These are phyloP conservation scores for Boletus coccyginus DNA, from an alignment of 768 basidiomycete species.

Conservation along the genomic window DNA sequence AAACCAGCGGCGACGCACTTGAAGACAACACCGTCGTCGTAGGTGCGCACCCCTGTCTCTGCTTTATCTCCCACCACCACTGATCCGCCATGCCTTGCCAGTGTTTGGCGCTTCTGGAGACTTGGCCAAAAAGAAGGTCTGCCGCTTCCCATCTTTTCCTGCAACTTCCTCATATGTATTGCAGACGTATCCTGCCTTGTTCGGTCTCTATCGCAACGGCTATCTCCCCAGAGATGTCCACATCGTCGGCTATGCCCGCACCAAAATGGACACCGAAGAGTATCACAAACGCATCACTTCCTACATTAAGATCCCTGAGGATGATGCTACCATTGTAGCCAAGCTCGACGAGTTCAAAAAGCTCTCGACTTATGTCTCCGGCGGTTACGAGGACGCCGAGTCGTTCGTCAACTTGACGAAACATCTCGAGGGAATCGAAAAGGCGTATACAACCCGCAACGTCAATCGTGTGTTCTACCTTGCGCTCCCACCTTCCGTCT, in stretches of 20 bases:
- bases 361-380: constrained; percentile 77
- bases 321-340: constrained; percentile 53
- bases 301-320: constrained; percentile 79
- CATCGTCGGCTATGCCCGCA: constrained; percentile 96
- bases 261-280: constrained; percentile 86
- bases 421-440: constrained; percentile 77
- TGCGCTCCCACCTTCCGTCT: constrained; percentile 96
- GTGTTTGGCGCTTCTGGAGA: constrained; percentile 97
- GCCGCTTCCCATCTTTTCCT: background rate
- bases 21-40: constrained; percentile 88
- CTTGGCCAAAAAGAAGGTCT: constrained; percentile 97
- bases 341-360: constrained; percentile 83
- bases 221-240: constrained; percentile 81
- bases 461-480: constrained; percentile 93
- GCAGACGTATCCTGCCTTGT: constrained; percentile 94
- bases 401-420: constrained; percentile 77
- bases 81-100: constrained; percentile 30
- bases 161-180: constrained; percentile 39
- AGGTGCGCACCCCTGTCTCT: constrained; percentile 47
- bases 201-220: constrained; percentile 77
- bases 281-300: constrained; percentile 81
- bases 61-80: constrained; percentile 1
- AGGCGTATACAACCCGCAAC: constrained; percentile 56
- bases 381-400: constrained; percentile 81
- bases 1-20: constrained; percentile 64